Base-by-base conservation (phyloP, 2,329 filamentous ascomycete genomes). In the Ophiocordyceps camponoti-floridani region DNA sequence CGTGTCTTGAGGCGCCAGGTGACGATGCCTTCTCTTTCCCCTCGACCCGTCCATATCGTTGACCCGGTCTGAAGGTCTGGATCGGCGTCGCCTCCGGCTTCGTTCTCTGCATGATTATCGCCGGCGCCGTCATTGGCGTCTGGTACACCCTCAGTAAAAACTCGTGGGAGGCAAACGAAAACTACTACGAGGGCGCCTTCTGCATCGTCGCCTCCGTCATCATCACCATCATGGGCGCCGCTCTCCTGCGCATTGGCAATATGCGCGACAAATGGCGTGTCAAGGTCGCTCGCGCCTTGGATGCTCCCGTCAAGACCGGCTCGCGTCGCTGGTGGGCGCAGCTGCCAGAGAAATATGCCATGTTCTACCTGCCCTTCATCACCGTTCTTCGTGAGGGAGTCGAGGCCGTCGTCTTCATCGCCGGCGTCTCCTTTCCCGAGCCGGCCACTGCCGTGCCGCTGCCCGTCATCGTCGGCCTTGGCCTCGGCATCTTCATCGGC, bases 321-420 rank as follows among this genome's bases (percentile, higher is more conserved):
- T 63, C 63, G 14, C 57, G 56, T 3, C 56, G 56, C 23, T 64
- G 66, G 54, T 43, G 87, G 49, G 82, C 82, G 61, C 62, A 66
- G 45, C 83, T 75, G 64, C 62, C 69, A 18, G 80, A 88, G 59
- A 86, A 83, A 59, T 91, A 94, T 56, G 77, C 79, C 55, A 85
- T 94, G 82, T 91, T 93, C 58, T 62, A 84, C 41, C 66, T 94
- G 45, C 87, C 87, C 1, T 93, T 94, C 61, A 71, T 94, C 57
- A 94, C 86, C 0, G 82, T 91, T n/a, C 64, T 94, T 13, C 71
- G 87, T 33, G 86, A 94, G 59, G 87, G 86, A 3, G 73, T 94
- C 28, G 87, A 94, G 59, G 84, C 82, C 0, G 80, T 94, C 33
- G 74, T 94, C 23, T 94, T 93, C 59, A 77, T 93, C 44, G 84